Conservation (phyloP, 306 rosid genomes). For the Sphenostylis stenocarpa region DNA sequence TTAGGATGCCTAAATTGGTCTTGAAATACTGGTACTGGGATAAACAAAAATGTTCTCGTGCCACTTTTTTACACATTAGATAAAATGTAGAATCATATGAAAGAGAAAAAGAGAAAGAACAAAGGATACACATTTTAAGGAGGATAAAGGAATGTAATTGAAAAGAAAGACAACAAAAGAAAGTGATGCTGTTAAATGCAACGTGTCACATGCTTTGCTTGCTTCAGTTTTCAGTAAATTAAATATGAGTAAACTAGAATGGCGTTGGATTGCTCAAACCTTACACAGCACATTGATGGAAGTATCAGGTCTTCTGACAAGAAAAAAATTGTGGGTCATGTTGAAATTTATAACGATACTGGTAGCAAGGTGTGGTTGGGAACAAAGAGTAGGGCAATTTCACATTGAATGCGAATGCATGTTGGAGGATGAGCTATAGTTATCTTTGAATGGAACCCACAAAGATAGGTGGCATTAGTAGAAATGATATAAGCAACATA, state of each 20-base stretch:
- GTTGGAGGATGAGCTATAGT: conserved; percentile 19
- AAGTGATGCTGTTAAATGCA: not conserved
- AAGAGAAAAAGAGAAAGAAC: not conserved
- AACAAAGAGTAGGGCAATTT: conserved; percentile 33
- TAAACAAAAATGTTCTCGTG: not conserved
- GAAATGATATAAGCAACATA: conserved; percentile 14
- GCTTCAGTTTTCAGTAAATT: conserved; percentile 18
- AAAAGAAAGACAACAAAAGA: too few species aligned
- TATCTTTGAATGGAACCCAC: conserved; percentile 69
- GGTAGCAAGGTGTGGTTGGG: conserved; percentile 1
- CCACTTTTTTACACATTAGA: not conserved
- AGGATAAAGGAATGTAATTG: not conserved
- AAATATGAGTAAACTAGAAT: conserved; percentile 18
- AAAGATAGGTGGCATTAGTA: conserved; percentile 44
- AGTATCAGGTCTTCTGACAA: conserved; percentile 29
- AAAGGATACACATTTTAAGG: not conserved
- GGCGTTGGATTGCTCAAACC: not conserved
- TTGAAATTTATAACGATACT: conserved; percentile 30
- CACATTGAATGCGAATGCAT: conserved; percentile 40
- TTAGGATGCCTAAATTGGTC: conserved; percentile 10
- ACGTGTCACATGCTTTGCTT: conserved; percentile 31
- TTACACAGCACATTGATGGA: conserved; percentile 36
- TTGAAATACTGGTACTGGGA: not conserved
- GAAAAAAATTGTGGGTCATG: conserved; percentile 47
- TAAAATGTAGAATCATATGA: not conserved